These are phyloP conservation scores for Trichoderma asperellum DNA, from an alignment of 2,329 filamentous ascomycete species.

Conservation along the genomic window DNA sequence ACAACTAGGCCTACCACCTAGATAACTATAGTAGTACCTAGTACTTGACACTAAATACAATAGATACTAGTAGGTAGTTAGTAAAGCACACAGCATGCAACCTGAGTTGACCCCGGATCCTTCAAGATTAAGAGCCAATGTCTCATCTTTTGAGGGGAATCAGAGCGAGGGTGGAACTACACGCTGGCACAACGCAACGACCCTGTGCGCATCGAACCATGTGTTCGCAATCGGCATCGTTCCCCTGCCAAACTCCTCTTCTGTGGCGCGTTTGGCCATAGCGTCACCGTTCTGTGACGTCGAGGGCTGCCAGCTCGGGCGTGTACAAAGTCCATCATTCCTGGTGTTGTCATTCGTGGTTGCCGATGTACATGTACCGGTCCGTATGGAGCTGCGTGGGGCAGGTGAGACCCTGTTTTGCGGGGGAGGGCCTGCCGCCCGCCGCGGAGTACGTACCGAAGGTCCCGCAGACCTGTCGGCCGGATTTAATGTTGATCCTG, in stretches of 20 bases:
- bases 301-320: constrained; percentile 2
- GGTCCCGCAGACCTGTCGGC: constrained; percentile 1
- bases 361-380: constrained; percentile 4
- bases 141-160: not conserved
- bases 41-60: not conserved
- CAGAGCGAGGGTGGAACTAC: not conserved
- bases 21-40: not conserved
- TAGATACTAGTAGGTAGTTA: not conserved
- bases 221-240: not conserved
- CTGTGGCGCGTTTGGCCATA: constrained; percentile 7
- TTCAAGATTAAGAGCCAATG: not conserved
- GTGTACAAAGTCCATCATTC: not conserved
- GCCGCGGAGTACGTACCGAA: constrained; percentile 27
- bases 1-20: no score
- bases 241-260: not conserved
- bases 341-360: not conserved
- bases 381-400: constrained; percentile 13
- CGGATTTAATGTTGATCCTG: constrained; percentile 32
- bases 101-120: not conserved
- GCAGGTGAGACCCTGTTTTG: constrained; percentile 31
- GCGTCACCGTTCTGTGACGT: constrained; percentile 23
- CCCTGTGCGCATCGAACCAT: not conserved
- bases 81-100: not conserved
- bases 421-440: constrained; percentile 18
- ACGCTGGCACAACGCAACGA: not conserved